Evolutionary conservation across 768 basidiomycete species (phyloP), one percentile per base, ranked within the genome.

Genomic region (Tephrocybe sp.): DNA sequence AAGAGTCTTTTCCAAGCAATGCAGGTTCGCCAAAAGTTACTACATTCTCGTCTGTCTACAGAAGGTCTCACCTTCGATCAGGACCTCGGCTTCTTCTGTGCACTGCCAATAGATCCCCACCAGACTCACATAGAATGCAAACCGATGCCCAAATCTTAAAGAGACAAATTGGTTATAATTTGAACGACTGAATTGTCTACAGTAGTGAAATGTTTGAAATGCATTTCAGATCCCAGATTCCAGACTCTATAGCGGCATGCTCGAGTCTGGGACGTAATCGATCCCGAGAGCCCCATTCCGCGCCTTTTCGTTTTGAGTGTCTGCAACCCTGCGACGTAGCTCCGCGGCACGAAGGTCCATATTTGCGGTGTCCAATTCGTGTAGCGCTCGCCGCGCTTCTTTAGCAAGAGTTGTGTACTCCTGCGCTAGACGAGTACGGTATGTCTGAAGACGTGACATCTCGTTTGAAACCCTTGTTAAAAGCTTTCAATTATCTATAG

Each of bases 101-200:
- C 82, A 2, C 64, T 86, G 38, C 84, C 86, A 12, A 80, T 80
- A 60, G 81, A 89, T 60, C 87, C 84, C 6, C 63, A 69, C 46
- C 76, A 72, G 63, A 85, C 83, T 19, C 69, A 89, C 55, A 85
- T 88, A 69, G 79, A 84, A 56, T 89, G 86, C 67, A 83, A 69
- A 59, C 84, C 76, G n/a, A 66, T 88, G 55, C 80, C 79, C 47
- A 74, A 77, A 54, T 66, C 32, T 46, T 24, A 37, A 38, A 36
- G 35, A 35, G 18, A n/a, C 8, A 19, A 35, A 35, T 16, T 7
- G 8, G 9, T 35, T n/a, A n/a, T n/a, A n/a, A 35, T 16, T 5
- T 5, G 11, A 35, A 35, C 34, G 11, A 11, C n/a, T 15, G 11
- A 35, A 19, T 19, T 19, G 9, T 7, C 36, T 19, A 37, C 9